Conservation (phyloP, 257 asterid species). For the Solanum pinnatisectum region DNA sequence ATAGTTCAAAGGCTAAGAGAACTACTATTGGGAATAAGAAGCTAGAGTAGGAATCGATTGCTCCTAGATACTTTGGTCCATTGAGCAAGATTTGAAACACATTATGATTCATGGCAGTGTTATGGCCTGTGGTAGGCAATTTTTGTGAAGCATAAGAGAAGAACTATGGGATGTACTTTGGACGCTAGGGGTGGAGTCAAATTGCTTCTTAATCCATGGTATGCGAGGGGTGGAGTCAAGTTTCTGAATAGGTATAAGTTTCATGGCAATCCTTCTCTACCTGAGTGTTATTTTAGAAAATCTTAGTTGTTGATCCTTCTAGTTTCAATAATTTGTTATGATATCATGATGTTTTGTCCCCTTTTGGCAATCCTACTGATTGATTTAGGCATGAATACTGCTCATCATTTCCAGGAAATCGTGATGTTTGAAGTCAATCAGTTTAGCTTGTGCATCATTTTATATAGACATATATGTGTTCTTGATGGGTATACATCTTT, state of each 20-base stretch:
- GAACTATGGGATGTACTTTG: neutral
- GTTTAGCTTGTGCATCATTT: neutral
- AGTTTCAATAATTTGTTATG: neutral
- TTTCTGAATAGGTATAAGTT: neutral
- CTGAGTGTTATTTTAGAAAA: neutral
- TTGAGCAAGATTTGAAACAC: neutral
- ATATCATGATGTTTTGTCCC: neutral
- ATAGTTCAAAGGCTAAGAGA: neutral
- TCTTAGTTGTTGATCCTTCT: neutral
- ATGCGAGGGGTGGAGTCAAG: neutral
- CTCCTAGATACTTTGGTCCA: neutral
- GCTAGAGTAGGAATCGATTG: neutral
- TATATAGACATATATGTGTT: neutral
- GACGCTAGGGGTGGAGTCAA: neutral
- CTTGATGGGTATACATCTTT: neutral
- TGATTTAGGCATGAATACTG: neutral
- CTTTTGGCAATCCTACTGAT: neutral
- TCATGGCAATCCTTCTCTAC: neutral
- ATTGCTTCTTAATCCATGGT: neutral
- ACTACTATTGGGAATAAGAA: neutral
- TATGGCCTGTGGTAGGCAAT: neutral
- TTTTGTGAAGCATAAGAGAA: neutral
- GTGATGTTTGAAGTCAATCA: neutral
- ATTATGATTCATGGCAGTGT: neutral
- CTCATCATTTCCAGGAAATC: neutral